Base-by-base conservation (phyloP, 768 basidiomycete species). In the Pulveroboletus sp. region DNA sequence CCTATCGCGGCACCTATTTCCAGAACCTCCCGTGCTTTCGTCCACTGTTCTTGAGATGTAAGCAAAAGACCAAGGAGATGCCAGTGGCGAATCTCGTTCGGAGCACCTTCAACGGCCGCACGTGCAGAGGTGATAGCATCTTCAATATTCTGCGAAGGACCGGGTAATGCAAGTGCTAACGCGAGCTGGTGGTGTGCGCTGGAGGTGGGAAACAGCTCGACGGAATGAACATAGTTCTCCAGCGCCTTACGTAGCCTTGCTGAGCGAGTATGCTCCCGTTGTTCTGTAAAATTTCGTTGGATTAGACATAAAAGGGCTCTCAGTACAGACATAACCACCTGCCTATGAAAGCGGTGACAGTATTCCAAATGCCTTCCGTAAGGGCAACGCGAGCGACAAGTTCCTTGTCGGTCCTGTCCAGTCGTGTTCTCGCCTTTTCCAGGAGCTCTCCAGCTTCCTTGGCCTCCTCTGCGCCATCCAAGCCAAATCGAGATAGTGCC, bases 11-110 rank as follows among this genome's bases (percentile, higher is more conserved):
- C 78, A 24, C 89, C 94, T n/a, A 82, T 74, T 46, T 93, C 89
- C 35, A 94, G 67, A 4, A 93, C 82, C 51, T 82, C 82, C 30
- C 72, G 72, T 0, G 94, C 92, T 10, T 84, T 87, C 31, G 69
- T 69, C 89, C 90, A 91, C 56, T 92, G 83, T 54, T 86, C 89
- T 27, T 75, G 72, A 8, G 87, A 85, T 0, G 83, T 82, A n/a
- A 94, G 74, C 10, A 95, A 67, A 5, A 97, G 71, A 0, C 88
- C 92, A 0, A 97, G 76, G 14, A 97, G 78, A 68, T 97, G 95
- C 94, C 93, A 97, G 46, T 88, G 86, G 37, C 89, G 78, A 24
- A 89, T 66, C 51, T 80, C 76, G 30, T 66, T 69, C 0, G 85
- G 73, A 28, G 85, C 81, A 6, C 76, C 73, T 63, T 93, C 87